Base-by-base conservation (phyloP, 768 basidiomycete species). In the Udeniomyces megalosporus region DNA sequence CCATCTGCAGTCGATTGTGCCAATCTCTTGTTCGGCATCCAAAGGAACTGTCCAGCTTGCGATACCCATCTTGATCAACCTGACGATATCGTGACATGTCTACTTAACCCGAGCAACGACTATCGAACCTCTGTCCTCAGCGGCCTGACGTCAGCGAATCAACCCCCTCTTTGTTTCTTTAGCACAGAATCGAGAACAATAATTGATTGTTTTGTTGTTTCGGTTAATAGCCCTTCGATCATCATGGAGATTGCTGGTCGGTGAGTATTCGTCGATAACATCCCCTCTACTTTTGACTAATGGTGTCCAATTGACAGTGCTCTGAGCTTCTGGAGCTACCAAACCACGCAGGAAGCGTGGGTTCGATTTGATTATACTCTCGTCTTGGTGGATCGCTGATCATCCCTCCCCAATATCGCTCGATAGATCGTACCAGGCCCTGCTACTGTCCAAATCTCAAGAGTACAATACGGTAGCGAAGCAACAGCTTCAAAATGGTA, bases 81-180 rank as follows among this genome's bases (percentile, higher is more conserved):
- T 65, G 66, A 32, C 29, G 66, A 46, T 56, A 32, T 59, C 48
- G 47, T 53, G 6, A 38, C 42, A 2, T 58, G 51, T 20, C 17
- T 51, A 8, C 60, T 71, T 32, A 70, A 68, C 47, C 71, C 70
- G 4, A 32, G 57, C 11, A 67, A 70, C 45, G 61, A 61, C 32
- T 71, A 65, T 64, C 67, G 67, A 45, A 67, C 69, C 3, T 31
- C 48, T 2, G 50, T 52, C 26, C 31, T 52, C 15, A 52, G 50
- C 50, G 50, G 50, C 2, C 31, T 52, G 28, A 17, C 50, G 50
- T 52, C n/a, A 26, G 50, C 38, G 17, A 42, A 42, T 17, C 8
- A 42, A 17, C 38, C 17, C 8, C 17, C 38, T 42, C 38, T 8
- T 17, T 17, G 17, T 42, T 8, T 42, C 38, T 8, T 8, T 8